Evolutionary conservation across 441 rosid genomes (phyloP).

Genomic region (Aleurites moluccanus): DNA sequence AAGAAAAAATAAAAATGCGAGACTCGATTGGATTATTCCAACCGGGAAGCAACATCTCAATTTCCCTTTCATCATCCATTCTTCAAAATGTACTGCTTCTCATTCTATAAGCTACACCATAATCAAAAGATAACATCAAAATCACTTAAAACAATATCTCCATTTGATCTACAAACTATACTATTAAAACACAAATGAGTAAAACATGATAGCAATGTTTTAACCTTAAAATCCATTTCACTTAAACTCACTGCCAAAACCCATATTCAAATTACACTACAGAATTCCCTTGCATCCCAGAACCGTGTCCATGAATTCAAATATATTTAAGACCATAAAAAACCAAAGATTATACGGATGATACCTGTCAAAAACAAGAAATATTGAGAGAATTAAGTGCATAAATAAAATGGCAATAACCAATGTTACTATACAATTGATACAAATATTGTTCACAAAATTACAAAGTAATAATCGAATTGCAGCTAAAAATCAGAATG

Average conservation of each 20-base stretch:
- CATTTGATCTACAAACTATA: neutral
- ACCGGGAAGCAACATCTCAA: conserved; percentile 47
- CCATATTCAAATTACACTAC: conserved; percentile 1
- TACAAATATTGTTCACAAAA: neutral
- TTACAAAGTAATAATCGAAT: conserved; percentile 5
- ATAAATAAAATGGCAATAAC: neutral
- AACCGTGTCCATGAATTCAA: neutral
- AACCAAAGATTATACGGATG: neutral
- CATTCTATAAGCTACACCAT: conserved; percentile 24
- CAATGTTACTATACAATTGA: neutral
- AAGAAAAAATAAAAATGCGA: conserved; percentile 56
- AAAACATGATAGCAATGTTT: neutral
- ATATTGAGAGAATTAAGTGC: neutral
- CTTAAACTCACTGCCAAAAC: neutral
- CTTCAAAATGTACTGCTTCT: conserved; percentile 18
- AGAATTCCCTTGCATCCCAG: neutral
- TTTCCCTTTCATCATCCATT: conserved; percentile 68
- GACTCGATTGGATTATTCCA: conserved; percentile 64
- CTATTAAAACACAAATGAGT: neutral
- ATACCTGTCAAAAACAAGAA: neutral
- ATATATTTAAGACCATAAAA: neutral
- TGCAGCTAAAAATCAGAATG: neutral
- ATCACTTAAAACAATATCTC: neutral
- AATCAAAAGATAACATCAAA: conserved; percentile 13
- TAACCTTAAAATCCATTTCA: neutral